Base-by-base conservation (phyloP, 139 green algal species). In the Chlamydomonas asymmetrica region DNA sequence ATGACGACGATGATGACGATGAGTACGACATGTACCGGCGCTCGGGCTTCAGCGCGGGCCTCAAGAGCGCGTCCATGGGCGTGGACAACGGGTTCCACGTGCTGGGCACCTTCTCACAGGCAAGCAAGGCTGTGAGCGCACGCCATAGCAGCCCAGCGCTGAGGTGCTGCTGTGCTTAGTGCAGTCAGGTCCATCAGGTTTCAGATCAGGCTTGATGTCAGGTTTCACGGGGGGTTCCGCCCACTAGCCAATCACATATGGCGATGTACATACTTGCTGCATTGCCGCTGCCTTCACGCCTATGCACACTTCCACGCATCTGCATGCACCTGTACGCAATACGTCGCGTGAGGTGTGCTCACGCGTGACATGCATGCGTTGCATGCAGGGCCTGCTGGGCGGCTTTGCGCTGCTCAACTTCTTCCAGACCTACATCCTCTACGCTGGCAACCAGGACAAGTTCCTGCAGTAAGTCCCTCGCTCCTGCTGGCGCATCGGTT, bases 351-450 rank as follows among this genome's bases (percentile, higher is more conserved):
- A n/a, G n/a, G n/a, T n/a, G n/a, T n/a, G n/a, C n/a, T n/a, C n/a
- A n/a, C n/a, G n/a, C n/a, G n/a, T n/a, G n/a, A n/a, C n/a, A n/a
- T n/a, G n/a, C n/a, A n/a, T n/a, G n/a, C n/a, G n/a, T n/a, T n/a
- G n/a, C n/a, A n/a, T n/a, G 0, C 80, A 86, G 76, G 75, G 72
- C 34, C 70, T 83, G 65, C 39, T 82, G 59, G 76, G 50, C 18
- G 81, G 81, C 37, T 83, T 82, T 16, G 66, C 81, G 45, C 48
- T 86, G 43, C 71, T 86, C 49, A 81, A 83, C 66, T 81, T 86
- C 76, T 86, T 79, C 76, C 72, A 81, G 66, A 86, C 81, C 13
- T 86, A 80, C 63, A 73, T 73, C 62, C 49, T 79, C n/a, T 77
- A 77, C 59, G 20, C 23, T 59, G 62, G 59, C 57, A 37, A 10